Base-by-base conservation (phyloP, 306 rosid genomes). In the Argentina anserina region DNA sequence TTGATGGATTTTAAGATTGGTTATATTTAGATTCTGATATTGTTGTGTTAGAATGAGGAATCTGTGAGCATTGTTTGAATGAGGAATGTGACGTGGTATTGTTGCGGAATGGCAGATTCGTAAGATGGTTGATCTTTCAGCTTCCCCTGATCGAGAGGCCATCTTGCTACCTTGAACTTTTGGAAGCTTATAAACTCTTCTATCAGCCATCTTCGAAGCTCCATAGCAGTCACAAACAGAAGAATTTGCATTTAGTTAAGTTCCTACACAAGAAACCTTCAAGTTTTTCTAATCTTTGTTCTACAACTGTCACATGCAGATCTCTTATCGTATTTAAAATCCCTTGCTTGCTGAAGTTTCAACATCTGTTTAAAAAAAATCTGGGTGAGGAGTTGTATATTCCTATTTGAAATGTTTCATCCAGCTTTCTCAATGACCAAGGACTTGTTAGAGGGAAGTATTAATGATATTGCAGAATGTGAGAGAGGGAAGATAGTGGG, bases 101-200 rank as follows among this genome's bases (percentile, higher is more conserved):
- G 2, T 31, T 58, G 73, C 47, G 67, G 60, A 21, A 65, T 29
- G 34, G 65, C 80, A 93, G 97, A 87, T 89, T 72, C 97, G 91
- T 84, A 93, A 93, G 92, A 87, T 93, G 80, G 96, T 91, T 74
- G 98, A 93, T 83, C 96, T 93, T 70, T 93, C 97, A 15, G 67
- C 73, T 10, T 80, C 69, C 41, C 96, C 96, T 3, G 83, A 85
- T 71, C 88, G 98, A 62, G 97, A 91, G 81, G 88, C 96, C 40
- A 89, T 91, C 90, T 93, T 93, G 98, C 97, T 85, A 89, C 80
- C 94, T 93, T 20, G 98, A 93, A 86, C 96, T 93, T 73, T 67
- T 93, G 36, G 98, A 93, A 76, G 97, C 94, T 45, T 86, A 81
- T 78, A 88, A 91, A 69, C 66, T 93, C 55, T 93, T 89, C 83